Evolutionary conservation across 1,139 yeast genomes (phyloP).

Genomic region (Waltiozyma solani): DNA sequence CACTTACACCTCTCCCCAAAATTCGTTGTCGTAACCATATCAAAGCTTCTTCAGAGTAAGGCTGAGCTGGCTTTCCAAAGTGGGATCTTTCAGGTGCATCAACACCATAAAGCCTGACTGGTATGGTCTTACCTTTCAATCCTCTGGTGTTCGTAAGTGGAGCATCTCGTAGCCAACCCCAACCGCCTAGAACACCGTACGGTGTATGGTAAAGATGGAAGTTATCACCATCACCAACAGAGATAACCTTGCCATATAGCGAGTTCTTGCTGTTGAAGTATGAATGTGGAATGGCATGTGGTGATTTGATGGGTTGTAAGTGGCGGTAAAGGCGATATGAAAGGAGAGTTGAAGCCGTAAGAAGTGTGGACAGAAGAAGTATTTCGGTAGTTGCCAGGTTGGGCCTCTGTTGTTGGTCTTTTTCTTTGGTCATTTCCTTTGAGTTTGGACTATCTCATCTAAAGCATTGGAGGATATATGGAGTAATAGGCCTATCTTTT

Average conservation of each 20-base stretch:
- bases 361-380: conserved; percentile 20
- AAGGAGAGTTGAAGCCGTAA: conserved; percentile 25
- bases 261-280: conserved; percentile 29
- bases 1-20: conserved; percentile 54
- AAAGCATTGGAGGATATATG: too few species aligned
- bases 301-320: conserved; percentile 28
- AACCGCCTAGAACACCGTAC: conserved; percentile 78
- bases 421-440: too few species aligned
- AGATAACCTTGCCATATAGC: conserved; percentile 73
- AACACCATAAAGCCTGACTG: conserved; percentile 80
- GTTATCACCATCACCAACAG: conserved; percentile 97
- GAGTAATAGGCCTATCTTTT: too few species aligned
- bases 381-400: conserved; percentile 1
- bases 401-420: too few species aligned
- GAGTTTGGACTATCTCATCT: too few species aligned
- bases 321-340: conserved; percentile 27
- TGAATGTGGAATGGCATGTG: conserved; percentile 29
- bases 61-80: conserved; percentile 92
- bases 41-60: conserved; percentile 76
- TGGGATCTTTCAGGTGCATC: conserved; percentile 97
- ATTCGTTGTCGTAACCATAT: conserved; percentile 61
- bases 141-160: conserved; percentile 35
- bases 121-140: conserved; percentile 27
- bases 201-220: conserved; percentile 91
- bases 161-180: conserved; percentile 77